Conservation (phyloP, 2,329 filamentous ascomycete genomes). For the Fusarium nygamai region DNA sequence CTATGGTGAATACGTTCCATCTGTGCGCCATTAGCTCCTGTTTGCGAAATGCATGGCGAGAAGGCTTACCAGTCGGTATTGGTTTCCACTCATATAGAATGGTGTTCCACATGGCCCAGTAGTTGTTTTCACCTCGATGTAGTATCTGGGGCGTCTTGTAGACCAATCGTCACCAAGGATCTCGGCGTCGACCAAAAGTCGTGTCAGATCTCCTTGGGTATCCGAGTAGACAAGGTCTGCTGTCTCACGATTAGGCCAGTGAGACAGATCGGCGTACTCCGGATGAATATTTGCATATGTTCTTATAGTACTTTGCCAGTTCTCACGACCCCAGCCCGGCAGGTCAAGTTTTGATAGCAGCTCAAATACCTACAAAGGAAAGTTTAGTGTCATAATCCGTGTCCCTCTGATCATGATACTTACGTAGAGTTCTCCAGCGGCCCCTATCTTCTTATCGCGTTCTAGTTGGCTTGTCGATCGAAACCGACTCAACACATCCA, state of each 20-base stretch:
- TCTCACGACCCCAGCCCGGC: conserved; percentile 7
- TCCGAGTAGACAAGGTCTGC: conserved; percentile 29
- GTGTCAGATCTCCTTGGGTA: conserved; percentile 15
- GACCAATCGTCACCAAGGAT: conserved; percentile 30
- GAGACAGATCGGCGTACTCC: neutral
- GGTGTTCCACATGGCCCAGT: conserved; percentile 42
- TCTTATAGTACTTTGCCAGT: conserved; percentile 34
- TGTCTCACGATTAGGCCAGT: conserved; percentile 14
- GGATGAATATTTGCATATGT: conserved; percentile 9
- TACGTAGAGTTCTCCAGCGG: conserved; percentile 40
- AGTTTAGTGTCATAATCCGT: neutral
- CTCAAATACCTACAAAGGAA: conserved; percentile 22
- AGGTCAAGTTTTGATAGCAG: conserved; percentile 22
- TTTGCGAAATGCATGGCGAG: fast-evolving
- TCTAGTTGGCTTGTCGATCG: conserved; percentile 31
- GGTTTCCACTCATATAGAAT: conserved; percentile 2
- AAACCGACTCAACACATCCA: conserved; percentile 20
- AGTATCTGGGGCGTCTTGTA: conserved; percentile 50
- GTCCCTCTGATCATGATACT: neutral
- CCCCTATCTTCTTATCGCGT: conserved; percentile 38
- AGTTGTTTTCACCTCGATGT: conserved; percentile 62
- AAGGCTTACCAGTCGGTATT: neutral
- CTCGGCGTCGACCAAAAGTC: conserved; percentile 9
- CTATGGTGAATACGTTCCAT: neutral
- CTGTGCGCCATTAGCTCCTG: neutral